A percentile compares a stretch with the other conserved stretches of the same genome.
Conservation (phyloP, 108 stramenopile species). For the Nannochloropsis oceanica region DNA sequence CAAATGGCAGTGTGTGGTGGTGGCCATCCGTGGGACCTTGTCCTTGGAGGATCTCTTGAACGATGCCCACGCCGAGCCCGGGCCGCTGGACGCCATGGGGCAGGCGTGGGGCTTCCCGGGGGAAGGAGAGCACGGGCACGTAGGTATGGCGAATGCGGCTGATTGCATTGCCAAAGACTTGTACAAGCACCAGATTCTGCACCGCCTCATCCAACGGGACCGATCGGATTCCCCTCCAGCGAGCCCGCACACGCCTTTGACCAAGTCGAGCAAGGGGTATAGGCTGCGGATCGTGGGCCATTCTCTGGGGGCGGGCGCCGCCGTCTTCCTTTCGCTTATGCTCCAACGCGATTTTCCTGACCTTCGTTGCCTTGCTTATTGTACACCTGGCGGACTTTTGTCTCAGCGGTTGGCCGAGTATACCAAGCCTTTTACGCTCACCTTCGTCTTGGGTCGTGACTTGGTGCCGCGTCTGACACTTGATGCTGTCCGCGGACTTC, state of each 20-base stretch:
- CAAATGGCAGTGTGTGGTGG: slow-evolving; percentile 58
- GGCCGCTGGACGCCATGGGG: slow-evolving; percentile 47
- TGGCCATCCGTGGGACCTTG: slow-evolving; percentile 79
- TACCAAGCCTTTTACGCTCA: slow-evolving; percentile 4
- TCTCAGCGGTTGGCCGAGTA: slow-evolving; percentile 55
- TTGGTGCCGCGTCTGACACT: not conserved
- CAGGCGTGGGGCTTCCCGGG: slow-evolving; percentile 66
- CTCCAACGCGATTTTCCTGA: slow-evolving; percentile 50
- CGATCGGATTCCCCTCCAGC: slow-evolving; percentile 37
- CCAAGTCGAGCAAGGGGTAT: slow-evolving; percentile 24
- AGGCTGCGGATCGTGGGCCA: slow-evolving; percentile 74
- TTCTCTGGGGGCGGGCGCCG: slow-evolving; percentile 72
- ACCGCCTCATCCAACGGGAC: slow-evolving; percentile 43
- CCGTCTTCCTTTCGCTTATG: slow-evolving; percentile 67
- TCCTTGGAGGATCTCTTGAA: slow-evolving; percentile 85
- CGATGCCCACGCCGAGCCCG: slow-evolving; percentile 69
- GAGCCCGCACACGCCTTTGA: not conserved
- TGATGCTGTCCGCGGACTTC: not conserved
- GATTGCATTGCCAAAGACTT: slow-evolving; percentile 48
- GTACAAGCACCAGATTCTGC: slow-evolving; percentile 34
- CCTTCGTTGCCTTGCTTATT: slow-evolving; percentile 58
- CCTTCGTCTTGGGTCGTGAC: not conserved
- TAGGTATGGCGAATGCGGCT: slow-evolving; percentile 57
- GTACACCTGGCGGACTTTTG: slow-evolving; percentile 74
- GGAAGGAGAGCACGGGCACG: slow-evolving; percentile 61